phyloP scores from a whole-genome alignment of 176 grass and related monocot genomes.

The Aechmea fasciata region DNA sequence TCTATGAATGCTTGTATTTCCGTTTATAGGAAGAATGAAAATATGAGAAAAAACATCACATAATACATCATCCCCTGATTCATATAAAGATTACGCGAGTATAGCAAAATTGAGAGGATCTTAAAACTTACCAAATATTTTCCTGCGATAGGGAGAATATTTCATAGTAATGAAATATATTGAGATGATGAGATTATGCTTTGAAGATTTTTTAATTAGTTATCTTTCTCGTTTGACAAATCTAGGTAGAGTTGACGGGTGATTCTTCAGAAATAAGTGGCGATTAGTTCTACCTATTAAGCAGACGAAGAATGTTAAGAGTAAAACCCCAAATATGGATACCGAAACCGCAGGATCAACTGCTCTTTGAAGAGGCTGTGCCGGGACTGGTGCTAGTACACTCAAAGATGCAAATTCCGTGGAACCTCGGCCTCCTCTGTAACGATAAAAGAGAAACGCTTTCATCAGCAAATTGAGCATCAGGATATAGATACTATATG shows the following conservation, averaged over 20 bases:
- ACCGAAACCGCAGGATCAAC: background rate
- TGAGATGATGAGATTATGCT: too few relatives aligned
- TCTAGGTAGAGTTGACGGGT: background rate
- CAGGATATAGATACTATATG: background rate
- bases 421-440: conserved; percentile 18
- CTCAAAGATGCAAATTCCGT: conserved; percentile 26
- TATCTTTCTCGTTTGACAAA: background rate
- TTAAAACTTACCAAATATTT: too few relatives aligned
- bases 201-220: background rate
- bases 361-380: conserved; percentile 1
- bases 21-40: background rate
- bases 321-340: conserved; percentile 18
- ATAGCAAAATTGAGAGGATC: too few relatives aligned
- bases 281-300: conserved; percentile 5
- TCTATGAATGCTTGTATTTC: background rate
- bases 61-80: background rate
- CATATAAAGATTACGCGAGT: background rate
- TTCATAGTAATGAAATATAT: too few relatives aligned
- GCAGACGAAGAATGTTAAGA: conserved; percentile 16
- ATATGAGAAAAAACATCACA: background rate
- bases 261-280: background rate
- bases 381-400: conserved; percentile 18
- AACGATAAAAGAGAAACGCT: conserved; percentile 1
- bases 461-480: background rate
- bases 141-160: too few relatives aligned